Evolutionary conservation across 139 green algal species (phyloP).

Genomic region (Auxenochlorella protothecoides): DNA sequence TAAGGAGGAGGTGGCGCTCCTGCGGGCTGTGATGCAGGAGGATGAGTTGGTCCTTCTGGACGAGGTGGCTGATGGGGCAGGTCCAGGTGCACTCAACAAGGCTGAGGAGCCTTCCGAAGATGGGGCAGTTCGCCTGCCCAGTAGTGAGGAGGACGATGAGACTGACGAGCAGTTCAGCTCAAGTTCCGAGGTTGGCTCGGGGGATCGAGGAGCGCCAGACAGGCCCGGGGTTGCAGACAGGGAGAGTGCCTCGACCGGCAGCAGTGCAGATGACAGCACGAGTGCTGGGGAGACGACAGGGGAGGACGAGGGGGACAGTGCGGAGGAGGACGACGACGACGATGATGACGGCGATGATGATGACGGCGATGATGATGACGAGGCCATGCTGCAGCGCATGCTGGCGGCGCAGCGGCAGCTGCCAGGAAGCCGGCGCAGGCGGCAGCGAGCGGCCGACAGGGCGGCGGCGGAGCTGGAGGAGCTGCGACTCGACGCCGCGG

Average conservation of each 20-base stretch:
- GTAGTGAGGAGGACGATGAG: too few species aligned
- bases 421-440: not conserved
- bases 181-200: too few species aligned
- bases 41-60: slow-evolving; percentile 18
- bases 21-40: slow-evolving; percentile 30
- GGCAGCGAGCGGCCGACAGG: not conserved
- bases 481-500: not conserved
- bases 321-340: not conserved
- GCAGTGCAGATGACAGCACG: too few species aligned
- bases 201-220: too few species aligned
- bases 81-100: too few species aligned
- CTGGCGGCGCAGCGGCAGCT: slow-evolving; percentile 2
- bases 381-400: slow-evolving; percentile 9
- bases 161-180: too few species aligned
- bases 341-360: not conserved
- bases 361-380: slow-evolving; percentile 4
- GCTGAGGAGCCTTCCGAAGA: too few species aligned
- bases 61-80: too few species aligned
- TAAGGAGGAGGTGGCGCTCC: slow-evolving; percentile 29
- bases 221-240: too few species aligned
- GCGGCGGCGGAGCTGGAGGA: too few species aligned
- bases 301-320: not conserved
- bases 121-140: too few species aligned
- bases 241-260: too few species aligned
- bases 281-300: not conserved